Base-by-base conservation (phyloP, 2,329 filamentous ascomycete genomes). In the Pseudofabraea citricarpa region DNA sequence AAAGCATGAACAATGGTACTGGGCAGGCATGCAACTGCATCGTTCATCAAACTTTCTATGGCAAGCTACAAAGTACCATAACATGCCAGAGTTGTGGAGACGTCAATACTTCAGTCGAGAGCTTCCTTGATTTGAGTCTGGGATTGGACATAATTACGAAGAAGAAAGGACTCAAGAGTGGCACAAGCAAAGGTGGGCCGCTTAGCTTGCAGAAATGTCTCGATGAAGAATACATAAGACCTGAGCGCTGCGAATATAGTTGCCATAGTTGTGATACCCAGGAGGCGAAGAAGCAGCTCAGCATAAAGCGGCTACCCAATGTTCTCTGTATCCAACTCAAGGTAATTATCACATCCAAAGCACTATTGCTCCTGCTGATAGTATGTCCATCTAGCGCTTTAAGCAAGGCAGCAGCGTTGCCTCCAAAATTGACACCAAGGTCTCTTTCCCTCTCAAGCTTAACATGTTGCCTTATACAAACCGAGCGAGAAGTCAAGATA, bases 261-360 rank as follows among this genome's bases (percentile, higher is more conserved):
- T 97, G 91, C 65, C 77, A 83, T 53, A 87, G 79, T 50, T 97
- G 91, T 47, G 80, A 77, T 29, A 82, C 78, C 21, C 85, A 90
- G 60, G 85, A 89, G 57, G 90, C 90, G 2, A 84, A 82, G 42
- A 88, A 95, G 61, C 85, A 93, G 56, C 77, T 94, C 42, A 87
- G 81, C 52, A 87, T 97, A 50, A 89, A 89, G 61, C 80, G 83
- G 48, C 67, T 97, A 24, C 91, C 91, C 0, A 91, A 93, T 29
- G 90, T 95, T 6, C 69, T 97, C 19, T 90, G 89, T 22, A 87
- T 97, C 59, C 91, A 97, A 59, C 75, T 97, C 29, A 97, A 97
- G 77, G 88, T 90, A 64, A 47, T 67, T 56, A 9, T 32, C 36
- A 27, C 13, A n/a, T n/a, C n/a, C n/a, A n/a, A n/a, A n/a, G n/a